Base-by-base conservation (phyloP, 1,284 basidiomycete species). In the Fomitopsis schrenkii region DNA sequence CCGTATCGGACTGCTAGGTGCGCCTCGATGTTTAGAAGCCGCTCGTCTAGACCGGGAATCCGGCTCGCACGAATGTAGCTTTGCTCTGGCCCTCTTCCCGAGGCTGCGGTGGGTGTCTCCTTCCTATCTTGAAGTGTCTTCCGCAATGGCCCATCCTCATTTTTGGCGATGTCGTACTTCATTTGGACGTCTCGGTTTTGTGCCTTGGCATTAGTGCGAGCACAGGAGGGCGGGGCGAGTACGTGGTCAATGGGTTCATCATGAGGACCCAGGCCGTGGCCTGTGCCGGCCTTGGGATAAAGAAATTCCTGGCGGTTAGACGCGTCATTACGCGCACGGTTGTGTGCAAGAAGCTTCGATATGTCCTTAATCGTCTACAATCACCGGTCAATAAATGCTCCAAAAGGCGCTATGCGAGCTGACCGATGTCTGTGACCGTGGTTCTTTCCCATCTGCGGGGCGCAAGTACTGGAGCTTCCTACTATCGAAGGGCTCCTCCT, bases 81-180 rank as follows among this genome's bases (percentile, higher is more conserved):
- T 5, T 50, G 26, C 15, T 38, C 44, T 19, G 36, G 2, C 26
- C 5, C 19, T 19, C n/a, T 28, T 4, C 5, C 26, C 6, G 26
- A 3, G n/a, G 28, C 46, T 33, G 40, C 9, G 19, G 6, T 10
- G 3, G 57, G 30, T 40, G 30, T 38, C 1, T 48, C 12, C 30
- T 30, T 17, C 17, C 41, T 58, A 30, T 52, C 60, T 57, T 73
- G 73, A 61, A 85, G 71, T 0, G 88, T 91, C 63, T 85, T 79
- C 40, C 83, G 79, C 46, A 93, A 74, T 0, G 90, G 90, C 0
- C 90, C 90, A 44, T 89, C 88, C 59, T 87, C 87, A 64, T 92
- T 91, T 73, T 86, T 90, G 28, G 87, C 87, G 61, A 93, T 88
- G 70, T 93, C 90, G 64, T 91, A 92, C 71, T 88, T 90, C 80